These are phyloP conservation scores for Cantharellus cinnabarinus DNA, from an alignment of 768 basidiomycete genomes.

Conservation along the genomic window DNA sequence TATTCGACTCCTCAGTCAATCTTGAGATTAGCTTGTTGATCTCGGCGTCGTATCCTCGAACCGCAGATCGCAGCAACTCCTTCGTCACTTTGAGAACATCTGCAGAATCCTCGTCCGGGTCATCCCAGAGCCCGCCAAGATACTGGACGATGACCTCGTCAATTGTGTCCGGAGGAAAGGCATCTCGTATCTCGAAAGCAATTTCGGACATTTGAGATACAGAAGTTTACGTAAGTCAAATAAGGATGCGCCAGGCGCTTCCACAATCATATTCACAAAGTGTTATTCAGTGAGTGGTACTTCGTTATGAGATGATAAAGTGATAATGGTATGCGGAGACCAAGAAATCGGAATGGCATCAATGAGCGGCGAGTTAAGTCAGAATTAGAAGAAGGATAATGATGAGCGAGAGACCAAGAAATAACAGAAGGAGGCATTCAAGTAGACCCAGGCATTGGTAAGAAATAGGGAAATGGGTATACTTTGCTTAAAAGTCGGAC, in stretches of 20 bases:
- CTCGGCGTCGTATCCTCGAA: constrained; percentile 36
- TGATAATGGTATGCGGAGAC: background rate
- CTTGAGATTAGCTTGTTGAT: constrained; percentile 47
- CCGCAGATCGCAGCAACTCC: constrained; percentile 47
- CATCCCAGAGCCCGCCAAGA: constrained; percentile 70
- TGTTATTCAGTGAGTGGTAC: background rate
- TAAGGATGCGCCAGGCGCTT: background rate
- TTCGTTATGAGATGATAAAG: background rate
- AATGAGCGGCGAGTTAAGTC: background rate
- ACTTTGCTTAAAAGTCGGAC: constrained; percentile 34
- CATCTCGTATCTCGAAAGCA: constrained; percentile 7
- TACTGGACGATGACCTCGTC: constrained; percentile 78
- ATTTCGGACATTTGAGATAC: constrained; percentile 2
- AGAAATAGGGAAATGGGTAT: background rate
- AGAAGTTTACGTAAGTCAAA: background rate
- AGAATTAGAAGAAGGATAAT: no score
- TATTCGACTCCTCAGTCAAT: constrained; percentile 19
- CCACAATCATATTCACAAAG: background rate
- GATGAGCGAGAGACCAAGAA: no score
- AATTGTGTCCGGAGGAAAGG: constrained; percentile 18
- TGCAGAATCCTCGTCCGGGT: constrained; percentile 63
- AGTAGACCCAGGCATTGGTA: background rate
- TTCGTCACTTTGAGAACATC: constrained; percentile 63
- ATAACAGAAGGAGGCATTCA: background rate
- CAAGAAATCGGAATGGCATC: background rate